A percentile compares a stretch with the other conserved stretches of the same genome.
These are phyloP conservation scores for Colletotrichum liaoningense DNA, from an alignment of 2,329 filamentous ascomycete genomes.

Conservation along the genomic window DNA sequence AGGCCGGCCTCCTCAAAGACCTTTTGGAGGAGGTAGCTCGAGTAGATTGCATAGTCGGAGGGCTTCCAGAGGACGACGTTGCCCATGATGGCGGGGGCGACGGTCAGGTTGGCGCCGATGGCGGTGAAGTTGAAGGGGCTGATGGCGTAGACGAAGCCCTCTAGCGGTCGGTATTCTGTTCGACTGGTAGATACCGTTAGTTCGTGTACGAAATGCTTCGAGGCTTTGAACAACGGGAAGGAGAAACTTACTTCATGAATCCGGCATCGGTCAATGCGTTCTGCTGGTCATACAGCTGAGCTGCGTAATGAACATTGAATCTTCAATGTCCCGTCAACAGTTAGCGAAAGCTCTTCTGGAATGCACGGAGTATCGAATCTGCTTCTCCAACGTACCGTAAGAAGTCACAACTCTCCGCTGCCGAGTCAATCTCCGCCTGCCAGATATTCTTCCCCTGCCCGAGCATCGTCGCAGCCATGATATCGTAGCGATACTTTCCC, in stretches of 20 bases:
- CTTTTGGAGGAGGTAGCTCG: slow-evolving; percentile 90
- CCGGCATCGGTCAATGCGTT: slow-evolving; percentile 84
- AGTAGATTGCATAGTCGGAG: slow-evolving; percentile 90
- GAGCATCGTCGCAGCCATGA: slow-evolving; percentile 96
- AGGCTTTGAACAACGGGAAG: no score
- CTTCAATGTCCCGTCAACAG: no score
- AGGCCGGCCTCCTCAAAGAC: slow-evolving; percentile 95
- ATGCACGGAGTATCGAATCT: no score
- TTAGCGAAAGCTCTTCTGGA: no score
- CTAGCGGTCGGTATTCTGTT: slow-evolving; percentile 87
- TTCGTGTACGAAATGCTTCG: no score
- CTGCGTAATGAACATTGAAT: slow-evolving; percentile 94
- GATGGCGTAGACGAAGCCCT: slow-evolving; percentile 95
- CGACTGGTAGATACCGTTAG: slow-evolving; percentile 51
- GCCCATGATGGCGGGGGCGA: slow-evolving; percentile 86
- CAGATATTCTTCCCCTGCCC: slow-evolving; percentile 98
- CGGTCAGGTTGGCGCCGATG: slow-evolving; percentile 88
- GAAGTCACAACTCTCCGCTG: slow-evolving; percentile 93
- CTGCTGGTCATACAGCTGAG: slow-evolving; percentile 90
- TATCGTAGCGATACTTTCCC: slow-evolving; percentile 93
- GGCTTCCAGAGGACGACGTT: slow-evolving; percentile 98
- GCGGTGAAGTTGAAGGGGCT: slow-evolving; percentile 98
- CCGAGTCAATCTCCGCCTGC: slow-evolving; percentile 97
- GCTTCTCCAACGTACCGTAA: slow-evolving; percentile 60
- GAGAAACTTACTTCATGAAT: slow-evolving; percentile 75